A percentile compares a stretch with the other conserved stretches of the same genome.
These are phyloP conservation scores for Microbotryum scabiosae DNA, from an alignment of 1,284 basidiomycete genomes.

Conservation along the genomic window DNA sequence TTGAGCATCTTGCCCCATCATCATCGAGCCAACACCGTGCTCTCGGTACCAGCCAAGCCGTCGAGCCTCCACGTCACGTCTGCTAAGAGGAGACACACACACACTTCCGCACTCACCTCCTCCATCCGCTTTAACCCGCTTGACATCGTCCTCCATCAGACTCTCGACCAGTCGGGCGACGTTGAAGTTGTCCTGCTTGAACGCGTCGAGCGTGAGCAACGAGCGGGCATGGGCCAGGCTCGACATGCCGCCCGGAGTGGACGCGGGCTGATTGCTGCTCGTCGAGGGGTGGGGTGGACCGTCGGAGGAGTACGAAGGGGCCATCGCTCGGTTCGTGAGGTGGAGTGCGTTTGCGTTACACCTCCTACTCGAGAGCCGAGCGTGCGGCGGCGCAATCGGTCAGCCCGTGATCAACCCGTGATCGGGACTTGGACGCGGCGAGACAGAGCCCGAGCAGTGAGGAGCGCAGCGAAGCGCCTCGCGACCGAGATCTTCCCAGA, in stretches of 20 bases:
- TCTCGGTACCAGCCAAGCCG: neutral
- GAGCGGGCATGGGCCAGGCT: neutral
- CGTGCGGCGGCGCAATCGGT: too few species aligned
- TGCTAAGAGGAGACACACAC: neutral
- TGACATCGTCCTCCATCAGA: conserved; percentile 31
- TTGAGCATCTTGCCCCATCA: neutral
- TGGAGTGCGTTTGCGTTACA: too few species aligned
- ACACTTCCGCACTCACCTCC: conserved; percentile 14
- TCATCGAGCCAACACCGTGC: neutral
- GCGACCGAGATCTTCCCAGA: too few species aligned
- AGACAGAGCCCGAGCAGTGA: too few species aligned
- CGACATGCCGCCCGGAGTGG: neutral
- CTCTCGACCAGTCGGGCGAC: conserved; percentile 27
- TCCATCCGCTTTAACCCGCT: conserved; percentile 9
- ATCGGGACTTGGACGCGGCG: too few species aligned
- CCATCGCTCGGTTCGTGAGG: too few species aligned
- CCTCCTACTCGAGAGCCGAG: too few species aligned
- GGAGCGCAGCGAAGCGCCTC: too few species aligned
- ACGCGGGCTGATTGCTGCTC: neutral
- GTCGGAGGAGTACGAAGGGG: neutral
- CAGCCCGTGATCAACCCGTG: too few species aligned
- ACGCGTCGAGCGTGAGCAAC: conserved; percentile 29
- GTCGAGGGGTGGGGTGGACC: neutral
- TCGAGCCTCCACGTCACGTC: neutral
- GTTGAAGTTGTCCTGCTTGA: conserved; percentile 30